Evolutionary conservation across 1,139 yeast species (phyloP), one percentile per base, ranked within the genome.

Genomic region (Kluyveromyces sp.): DNA sequence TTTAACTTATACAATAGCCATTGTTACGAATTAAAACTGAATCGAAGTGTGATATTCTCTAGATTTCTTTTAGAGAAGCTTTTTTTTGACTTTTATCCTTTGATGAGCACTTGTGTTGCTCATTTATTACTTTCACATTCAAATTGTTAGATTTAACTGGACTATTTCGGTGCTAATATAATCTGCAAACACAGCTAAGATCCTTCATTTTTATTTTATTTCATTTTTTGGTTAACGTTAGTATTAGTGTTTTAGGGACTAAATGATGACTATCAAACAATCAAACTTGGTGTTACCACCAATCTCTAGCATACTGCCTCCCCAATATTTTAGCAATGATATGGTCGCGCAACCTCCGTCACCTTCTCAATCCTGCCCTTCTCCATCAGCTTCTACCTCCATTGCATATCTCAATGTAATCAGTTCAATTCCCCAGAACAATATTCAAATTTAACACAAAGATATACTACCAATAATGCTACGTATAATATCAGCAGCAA

Each of bases 221-320:
- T 34, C 15, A 10, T 6, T 10, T 34, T 15, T 15, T 15, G 21
- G 21, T 15, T 15, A 15, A 15, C 21, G 21, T 15, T 15, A 15
- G 21, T 15, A 15, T 15, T 15, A 15, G 21, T 15, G 21, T 15
- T 15, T 15, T 15, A 34, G 32, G 15, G 15, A 5, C 34, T 5
- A 30, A 5, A 41, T 41, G 43, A 28, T n/a, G 21, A 8, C 27
- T 8, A 27, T 31, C 5, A 41, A 26, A 34, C 43, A 34, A 28
- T 15, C 8, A 4, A n/a, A 39, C 28, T n/a, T 41, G 28, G 39
- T 34, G 4, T 27, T 41, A 8, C 43, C 43, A 27, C 43, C 43
- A 15, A 34, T 41, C 15, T 41, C 43, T 21, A 15, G 34, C 28
- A 26, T 41, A 4, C 34, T 41, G 5, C 43, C 43, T 3, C 43